These are phyloP conservation scores for Setaria viridis DNA, from an alignment of 202 grass and related monocot genomes.

Conservation along the genomic window DNA sequence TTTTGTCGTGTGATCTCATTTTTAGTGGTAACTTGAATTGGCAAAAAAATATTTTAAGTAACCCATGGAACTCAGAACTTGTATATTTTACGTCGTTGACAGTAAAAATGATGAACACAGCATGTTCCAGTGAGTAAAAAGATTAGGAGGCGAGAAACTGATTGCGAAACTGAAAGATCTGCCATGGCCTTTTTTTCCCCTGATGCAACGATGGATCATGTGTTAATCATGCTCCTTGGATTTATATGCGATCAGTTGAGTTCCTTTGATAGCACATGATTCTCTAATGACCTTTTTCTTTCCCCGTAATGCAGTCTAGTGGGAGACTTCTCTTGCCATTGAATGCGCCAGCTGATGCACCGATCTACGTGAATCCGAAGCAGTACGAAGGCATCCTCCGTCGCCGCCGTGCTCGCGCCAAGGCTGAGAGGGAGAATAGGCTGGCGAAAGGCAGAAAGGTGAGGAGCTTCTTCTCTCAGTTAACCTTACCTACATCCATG, in stretches of 20 bases:
- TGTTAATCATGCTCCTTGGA: not conserved
- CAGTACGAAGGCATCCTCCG: conserved; percentile 95
- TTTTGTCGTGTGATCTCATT: not conserved
- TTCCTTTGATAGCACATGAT: not conserved
- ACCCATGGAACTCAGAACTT: not conserved
- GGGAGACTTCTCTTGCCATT: conserved; percentile 76
- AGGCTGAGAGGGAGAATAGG: conserved; percentile 62
- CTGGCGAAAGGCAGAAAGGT: conserved; percentile 78
- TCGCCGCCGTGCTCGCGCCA: conserved; percentile 91
- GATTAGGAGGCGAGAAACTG: not conserved
- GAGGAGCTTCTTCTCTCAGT: conserved; percentile 28
- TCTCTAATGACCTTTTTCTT: not conserved
- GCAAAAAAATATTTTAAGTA: not conserved
- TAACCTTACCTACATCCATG: not conserved
- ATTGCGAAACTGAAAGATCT: not conserved
- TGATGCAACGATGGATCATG: not conserved
- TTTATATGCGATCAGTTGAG: not conserved
- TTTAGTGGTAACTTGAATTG: not conserved
- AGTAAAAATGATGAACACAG: not conserved
- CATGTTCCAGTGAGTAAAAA: not conserved
- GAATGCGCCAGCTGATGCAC: conserved; percentile 63
- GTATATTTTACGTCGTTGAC: not conserved
- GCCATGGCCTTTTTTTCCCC: not conserved
- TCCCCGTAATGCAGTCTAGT: conserved; percentile 49
- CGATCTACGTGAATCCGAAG: conserved; percentile 90